phyloP scores from a whole-genome alignment of 768 basidiomycete species.

The Suillus subluteus region DNA sequence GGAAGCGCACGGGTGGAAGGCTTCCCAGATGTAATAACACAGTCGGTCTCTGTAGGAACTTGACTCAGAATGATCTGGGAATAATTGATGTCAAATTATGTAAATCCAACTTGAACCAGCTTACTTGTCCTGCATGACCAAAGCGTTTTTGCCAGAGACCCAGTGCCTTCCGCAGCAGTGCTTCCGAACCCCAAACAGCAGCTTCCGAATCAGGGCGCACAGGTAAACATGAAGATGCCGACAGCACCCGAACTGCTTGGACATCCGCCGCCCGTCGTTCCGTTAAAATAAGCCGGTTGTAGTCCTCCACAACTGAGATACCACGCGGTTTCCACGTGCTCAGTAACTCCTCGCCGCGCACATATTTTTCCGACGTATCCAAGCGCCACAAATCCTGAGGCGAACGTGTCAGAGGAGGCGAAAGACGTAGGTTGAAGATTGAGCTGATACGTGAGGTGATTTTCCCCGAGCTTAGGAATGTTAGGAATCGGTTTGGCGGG shows the following conservation, averaged over 20 bases:
- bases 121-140: slow-evolving; percentile 75
- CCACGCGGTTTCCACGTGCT: slow-evolving; percentile 87
- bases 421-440: slow-evolving; percentile 82
- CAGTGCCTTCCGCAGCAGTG: slow-evolving; percentile 66
- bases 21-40: slow-evolving; percentile 37
- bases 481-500: slow-evolving; percentile 76
- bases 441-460: slow-evolving; percentile 78
- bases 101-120: slow-evolving; percentile 24
- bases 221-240: slow-evolving; percentile 52
- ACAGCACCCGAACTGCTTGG: slow-evolving; percentile 81
- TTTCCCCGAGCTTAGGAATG: slow-evolving; percentile 78
- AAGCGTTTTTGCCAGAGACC: slow-evolving; percentile 85
- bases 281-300: slow-evolving; percentile 67
- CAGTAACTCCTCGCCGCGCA: slow-evolving; percentile 87
- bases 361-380: slow-evolving; percentile 94
- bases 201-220: slow-evolving; percentile 55
- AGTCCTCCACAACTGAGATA: slow-evolving; percentile 87
- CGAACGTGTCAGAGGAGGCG: slow-evolving; percentile 84
- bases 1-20: slow-evolving; percentile 17
- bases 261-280: slow-evolving; percentile 86
- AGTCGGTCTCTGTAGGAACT: slow-evolving; percentile 63
- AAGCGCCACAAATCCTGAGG: slow-evolving; percentile 92
- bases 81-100: slow-evolving; percentile 12
- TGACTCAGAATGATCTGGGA: slow-evolving; percentile 78
- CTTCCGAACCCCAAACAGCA: slow-evolving; percentile 65